Evolutionary conservation across 2,329 filamentous ascomycete genomes (phyloP), one percentile per base, ranked within the genome.

Genomic region (Eurotiales sp.): DNA sequence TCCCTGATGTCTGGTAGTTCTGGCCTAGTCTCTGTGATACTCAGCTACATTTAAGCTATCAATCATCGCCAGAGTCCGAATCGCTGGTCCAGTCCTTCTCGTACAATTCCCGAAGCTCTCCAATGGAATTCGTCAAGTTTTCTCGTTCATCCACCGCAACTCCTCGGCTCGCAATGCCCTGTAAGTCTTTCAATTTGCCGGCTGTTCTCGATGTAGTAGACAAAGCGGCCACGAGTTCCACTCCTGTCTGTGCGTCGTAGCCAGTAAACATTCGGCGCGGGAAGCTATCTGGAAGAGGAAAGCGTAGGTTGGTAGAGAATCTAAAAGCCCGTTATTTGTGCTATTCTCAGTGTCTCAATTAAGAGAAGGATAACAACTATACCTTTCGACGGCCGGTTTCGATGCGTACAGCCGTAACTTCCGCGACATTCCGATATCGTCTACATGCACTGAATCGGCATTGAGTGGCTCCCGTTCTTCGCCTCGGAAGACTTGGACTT

Each of bases 51-150:
- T 10, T 10, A 8, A 29, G 11, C 4, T 21, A 57, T 54, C 61
- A 72, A 55, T 75, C 72, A 54, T 74, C 69, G 14, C 69, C 71
- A 39, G 67, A 68, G 27, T 75, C 73, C 17, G 66, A 70, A 48
- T 84, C 89, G 61, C 86, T 90, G 11, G 83, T 84, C 88, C 89
- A 96, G 1, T 90, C 90, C 55, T 93, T 88, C 59, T 89, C 84
- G 66, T 96, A 97, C 54, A 88, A 88, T 63, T 96, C 91, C 1
- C 87, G 86, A 61, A 97, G 84, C 54, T 88, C 86, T 21, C 87
- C 84, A 34, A 99, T 75, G 11, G 87, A 84, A 63, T 95, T 93
- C 41, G 83, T 82, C n/a, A 97, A 75, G 2, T 77, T 77, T 70
- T 99, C 93, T 37, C 92, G 80, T 63, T 97, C 91, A 54, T 95